Conservation (phyloP, 2,329 filamentous ascomycete genomes). For the Fusarium coffeatum region DNA sequence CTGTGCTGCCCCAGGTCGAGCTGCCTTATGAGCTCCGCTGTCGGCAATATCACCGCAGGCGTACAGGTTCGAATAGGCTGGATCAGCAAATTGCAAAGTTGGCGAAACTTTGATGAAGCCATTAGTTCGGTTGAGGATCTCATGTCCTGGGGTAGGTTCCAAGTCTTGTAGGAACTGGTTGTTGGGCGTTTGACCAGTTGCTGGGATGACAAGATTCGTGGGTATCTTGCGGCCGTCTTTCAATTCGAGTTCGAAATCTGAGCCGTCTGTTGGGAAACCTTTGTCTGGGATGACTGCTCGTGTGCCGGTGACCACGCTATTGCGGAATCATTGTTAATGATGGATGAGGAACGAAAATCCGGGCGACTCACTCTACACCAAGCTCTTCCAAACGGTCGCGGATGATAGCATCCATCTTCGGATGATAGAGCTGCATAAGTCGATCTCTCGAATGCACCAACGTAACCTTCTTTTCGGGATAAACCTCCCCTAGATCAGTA, state of each 20-base stretch:
- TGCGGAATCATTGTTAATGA: rapidly evolving
- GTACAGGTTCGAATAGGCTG: slow-evolving; percentile 40
- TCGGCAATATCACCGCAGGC: slow-evolving; percentile 46
- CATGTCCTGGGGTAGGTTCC: background rate
- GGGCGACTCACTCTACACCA: slow-evolving; percentile 32
- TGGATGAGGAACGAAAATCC: rapidly evolving
- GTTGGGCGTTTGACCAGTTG: slow-evolving; percentile 45
- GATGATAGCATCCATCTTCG: slow-evolving; percentile 42
- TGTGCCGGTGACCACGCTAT: slow-evolving; percentile 39
- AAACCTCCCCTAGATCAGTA: slow-evolving; percentile 42
- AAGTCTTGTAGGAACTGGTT: slow-evolving; percentile 41
- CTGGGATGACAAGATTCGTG: slow-evolving; percentile 40
- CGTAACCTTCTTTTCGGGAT: slow-evolving; percentile 41
- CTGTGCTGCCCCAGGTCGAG: slow-evolving; percentile 36
- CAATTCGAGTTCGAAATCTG: slow-evolving; percentile 33
- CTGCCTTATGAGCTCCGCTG: slow-evolving; percentile 44
- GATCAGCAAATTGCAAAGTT: slow-evolving; percentile 40
- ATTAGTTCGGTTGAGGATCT: slow-evolving; percentile 35
- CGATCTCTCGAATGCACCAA: slow-evolving; percentile 42
- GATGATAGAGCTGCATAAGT: slow-evolving; percentile 44
- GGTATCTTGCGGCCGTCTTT: slow-evolving; percentile 39
- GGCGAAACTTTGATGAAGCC: slow-evolving; percentile 41
- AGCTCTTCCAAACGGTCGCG: slow-evolving; percentile 36
- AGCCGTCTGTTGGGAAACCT: slow-evolving; percentile 41
- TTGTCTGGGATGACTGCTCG: slow-evolving; percentile 34